Conservation (phyloP, 495 filamentous ascomycete species). For the Evernia prunastri region DNA sequence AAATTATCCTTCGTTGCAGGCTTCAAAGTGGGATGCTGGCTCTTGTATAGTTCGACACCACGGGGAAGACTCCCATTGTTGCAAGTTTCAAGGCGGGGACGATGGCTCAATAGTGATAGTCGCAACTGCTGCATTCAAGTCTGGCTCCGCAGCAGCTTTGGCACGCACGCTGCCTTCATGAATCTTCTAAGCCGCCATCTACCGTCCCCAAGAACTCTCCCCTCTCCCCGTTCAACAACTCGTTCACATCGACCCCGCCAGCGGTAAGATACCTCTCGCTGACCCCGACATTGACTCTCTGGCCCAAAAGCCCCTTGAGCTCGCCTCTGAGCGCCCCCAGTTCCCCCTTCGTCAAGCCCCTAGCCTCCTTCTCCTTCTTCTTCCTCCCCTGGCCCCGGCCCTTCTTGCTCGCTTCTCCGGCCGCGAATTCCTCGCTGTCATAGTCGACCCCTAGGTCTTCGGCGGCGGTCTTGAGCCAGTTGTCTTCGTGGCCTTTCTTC, state of each 20-base stretch:
- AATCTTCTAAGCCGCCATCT: constrained; percentile 26
- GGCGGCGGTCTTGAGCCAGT: constrained; percentile 76
- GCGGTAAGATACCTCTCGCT: constrained; percentile 83
- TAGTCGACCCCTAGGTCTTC: constrained; percentile 93
- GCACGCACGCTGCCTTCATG: too few species aligned
- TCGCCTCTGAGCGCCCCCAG: constrained; percentile 55
- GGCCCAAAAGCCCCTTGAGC: constrained; percentile 58
- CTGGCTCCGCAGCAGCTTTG: too few species aligned
- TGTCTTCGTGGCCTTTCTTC: constrained; percentile 72
- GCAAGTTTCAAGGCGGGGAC: too few species aligned
- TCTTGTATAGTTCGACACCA: too few species aligned
- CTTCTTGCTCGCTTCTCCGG: constrained; percentile 48
- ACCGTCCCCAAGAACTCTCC: constrained; percentile 58
- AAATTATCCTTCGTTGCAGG: background rate
- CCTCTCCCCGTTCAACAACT: constrained; percentile 53
- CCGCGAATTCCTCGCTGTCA: constrained; percentile 76
- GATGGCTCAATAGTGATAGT: too few species aligned
- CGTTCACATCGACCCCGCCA: constrained; percentile 75
- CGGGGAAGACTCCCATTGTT: too few species aligned
- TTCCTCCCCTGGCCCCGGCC: constrained; percentile 66
- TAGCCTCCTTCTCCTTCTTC: constrained; percentile 64
- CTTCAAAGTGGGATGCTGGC: too few species aligned
- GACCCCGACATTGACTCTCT: constrained; percentile 83
- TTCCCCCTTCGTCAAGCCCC: constrained; percentile 62
- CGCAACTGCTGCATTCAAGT: too few species aligned